phyloP scores from a whole-genome alignment of 2,329 filamentous ascomycete genomes.

The Pestalotiopsis sp. region DNA sequence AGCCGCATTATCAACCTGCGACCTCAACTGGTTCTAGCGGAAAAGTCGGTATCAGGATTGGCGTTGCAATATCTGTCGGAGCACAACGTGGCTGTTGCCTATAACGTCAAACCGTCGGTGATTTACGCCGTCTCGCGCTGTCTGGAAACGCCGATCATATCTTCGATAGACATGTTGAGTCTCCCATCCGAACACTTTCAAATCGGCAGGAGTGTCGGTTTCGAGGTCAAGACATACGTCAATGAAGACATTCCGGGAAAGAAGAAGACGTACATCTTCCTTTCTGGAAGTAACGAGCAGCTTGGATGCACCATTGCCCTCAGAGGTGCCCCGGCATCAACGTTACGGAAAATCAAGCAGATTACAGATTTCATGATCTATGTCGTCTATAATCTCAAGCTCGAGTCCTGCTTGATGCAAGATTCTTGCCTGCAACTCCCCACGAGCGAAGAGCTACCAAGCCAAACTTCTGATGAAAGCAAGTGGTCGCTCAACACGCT shows the following conservation, averaged over 20 bases:
- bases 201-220: conserved; percentile 79
- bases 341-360: conserved; percentile 78
- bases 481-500: conserved; percentile 32
- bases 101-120: conserved; percentile 95
- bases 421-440: conserved; percentile 90
- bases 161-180: conserved; percentile 90
- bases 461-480: conserved; percentile 36
- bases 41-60: conserved; percentile 88
- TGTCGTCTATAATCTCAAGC: conserved; percentile 94
- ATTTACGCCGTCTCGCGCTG: conserved; percentile 93
- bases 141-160: conserved; percentile 88
- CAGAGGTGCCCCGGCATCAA: conserved; percentile 72
- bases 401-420: conserved; percentile 91
- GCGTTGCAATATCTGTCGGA: conserved; percentile 86
- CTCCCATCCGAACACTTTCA: conserved; percentile 65
- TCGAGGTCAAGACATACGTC: conserved; percentile 95
- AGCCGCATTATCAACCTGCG: conserved; percentile 84
- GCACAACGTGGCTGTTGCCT: conserved; percentile 87
- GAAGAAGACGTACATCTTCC: conserved; percentile 94
- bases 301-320: conserved; percentile 94
- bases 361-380: conserved; percentile 99
- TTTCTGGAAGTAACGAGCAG: conserved; percentile 86
- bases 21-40: conserved; percentile 85
- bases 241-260: conserved; percentile 70
- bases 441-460: conserved; percentile 50